phyloP scores from a whole-genome alignment of 345 rosid species.

The Gynandropsis gynandra region DNA sequence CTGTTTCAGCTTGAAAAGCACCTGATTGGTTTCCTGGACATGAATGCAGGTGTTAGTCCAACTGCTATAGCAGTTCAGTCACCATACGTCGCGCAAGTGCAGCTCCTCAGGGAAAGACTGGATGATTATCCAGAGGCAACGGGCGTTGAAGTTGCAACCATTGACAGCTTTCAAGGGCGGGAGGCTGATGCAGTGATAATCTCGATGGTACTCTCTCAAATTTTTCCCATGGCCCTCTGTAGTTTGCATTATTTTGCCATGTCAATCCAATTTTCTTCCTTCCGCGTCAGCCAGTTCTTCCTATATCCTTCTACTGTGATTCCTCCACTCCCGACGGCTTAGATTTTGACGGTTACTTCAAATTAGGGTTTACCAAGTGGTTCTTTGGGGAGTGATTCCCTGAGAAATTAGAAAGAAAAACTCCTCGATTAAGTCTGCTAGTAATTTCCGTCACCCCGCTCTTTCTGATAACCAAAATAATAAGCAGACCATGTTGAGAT shows the following conservation, averaged over 20 bases:
- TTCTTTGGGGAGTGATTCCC: not conserved
- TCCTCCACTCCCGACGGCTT: no score
- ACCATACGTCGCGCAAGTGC: slow-evolving; percentile 97
- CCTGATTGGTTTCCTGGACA: slow-evolving; percentile 5
- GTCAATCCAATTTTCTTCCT: not conserved
- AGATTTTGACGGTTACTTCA: not conserved
- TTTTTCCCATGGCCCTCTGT: not conserved
- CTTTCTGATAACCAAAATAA: slow-evolving; percentile 1
- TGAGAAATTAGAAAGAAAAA: not conserved
- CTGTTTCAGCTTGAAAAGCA: not conserved
- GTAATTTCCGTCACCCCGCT: not conserved
- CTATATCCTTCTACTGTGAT: not conserved
- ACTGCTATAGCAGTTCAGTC: slow-evolving; percentile 80
- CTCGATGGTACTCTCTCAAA: slow-evolving; percentile 62
- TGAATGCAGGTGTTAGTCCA: slow-evolving; percentile 85
- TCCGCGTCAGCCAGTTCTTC: no score
- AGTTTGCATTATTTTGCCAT: not conserved
- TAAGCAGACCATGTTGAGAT: not conserved
- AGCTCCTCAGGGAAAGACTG: slow-evolving; percentile 78
- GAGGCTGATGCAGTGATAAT: slow-evolving; percentile 95
- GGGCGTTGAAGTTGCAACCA: slow-evolving; percentile 89
- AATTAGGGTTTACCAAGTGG: not conserved
- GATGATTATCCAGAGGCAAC: slow-evolving; percentile 70
- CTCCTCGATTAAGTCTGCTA: not conserved
- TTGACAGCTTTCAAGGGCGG: slow-evolving; percentile 95